These are phyloP conservation scores for Saccharomycopsis synnaedendra DNA, from an alignment of 805 yeast species.

Conservation along the genomic window DNA sequence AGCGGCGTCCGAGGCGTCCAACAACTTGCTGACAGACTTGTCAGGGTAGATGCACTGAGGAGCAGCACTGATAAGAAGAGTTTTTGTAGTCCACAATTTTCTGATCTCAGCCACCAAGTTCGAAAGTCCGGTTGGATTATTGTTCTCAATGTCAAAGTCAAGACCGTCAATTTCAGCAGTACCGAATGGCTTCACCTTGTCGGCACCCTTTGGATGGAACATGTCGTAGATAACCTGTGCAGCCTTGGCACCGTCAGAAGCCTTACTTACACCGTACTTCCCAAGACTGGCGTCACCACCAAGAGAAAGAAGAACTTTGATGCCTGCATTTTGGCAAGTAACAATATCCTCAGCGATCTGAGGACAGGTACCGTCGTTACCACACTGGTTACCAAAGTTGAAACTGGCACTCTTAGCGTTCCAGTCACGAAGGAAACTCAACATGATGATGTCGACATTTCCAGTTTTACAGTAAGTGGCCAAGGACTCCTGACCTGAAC, in stretches of 20 bases:
- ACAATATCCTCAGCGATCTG: conserved; percentile 54
- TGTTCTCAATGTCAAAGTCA: conserved; percentile 21
- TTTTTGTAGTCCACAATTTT: conserved; percentile 29
- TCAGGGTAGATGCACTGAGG: conserved; percentile 64
- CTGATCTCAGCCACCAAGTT: conserved; percentile 29
- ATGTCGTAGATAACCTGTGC: conserved; percentile 52
- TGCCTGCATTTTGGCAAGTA: conserved; percentile 70
- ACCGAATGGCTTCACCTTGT: conserved; percentile 11
- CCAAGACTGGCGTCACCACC: conserved; percentile 52
- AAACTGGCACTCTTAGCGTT: conserved; percentile 19
- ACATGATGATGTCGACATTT: conserved; percentile 33
- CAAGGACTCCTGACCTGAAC: conserved; percentile 32
- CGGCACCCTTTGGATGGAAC: conserved; percentile 31
- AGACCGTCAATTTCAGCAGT: conserved; percentile 13
- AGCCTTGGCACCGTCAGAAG: conserved; percentile 57
- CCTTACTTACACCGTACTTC: conserved; percentile 76
- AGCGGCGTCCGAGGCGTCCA: conserved; percentile 21
- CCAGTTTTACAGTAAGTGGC: conserved; percentile 41
- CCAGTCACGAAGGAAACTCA: conserved; percentile 19
- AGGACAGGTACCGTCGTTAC: conserved; percentile 26
- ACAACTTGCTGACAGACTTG: conserved; percentile 29
- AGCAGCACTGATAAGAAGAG: conserved; percentile 48
- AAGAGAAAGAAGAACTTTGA: conserved; percentile 63
- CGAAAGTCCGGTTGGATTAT: conserved; percentile 36
- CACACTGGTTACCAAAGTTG: conserved; percentile 36